Base-by-base conservation (phyloP, 768 basidiomycete genomes). In the Antrodiella citrinella region DNA sequence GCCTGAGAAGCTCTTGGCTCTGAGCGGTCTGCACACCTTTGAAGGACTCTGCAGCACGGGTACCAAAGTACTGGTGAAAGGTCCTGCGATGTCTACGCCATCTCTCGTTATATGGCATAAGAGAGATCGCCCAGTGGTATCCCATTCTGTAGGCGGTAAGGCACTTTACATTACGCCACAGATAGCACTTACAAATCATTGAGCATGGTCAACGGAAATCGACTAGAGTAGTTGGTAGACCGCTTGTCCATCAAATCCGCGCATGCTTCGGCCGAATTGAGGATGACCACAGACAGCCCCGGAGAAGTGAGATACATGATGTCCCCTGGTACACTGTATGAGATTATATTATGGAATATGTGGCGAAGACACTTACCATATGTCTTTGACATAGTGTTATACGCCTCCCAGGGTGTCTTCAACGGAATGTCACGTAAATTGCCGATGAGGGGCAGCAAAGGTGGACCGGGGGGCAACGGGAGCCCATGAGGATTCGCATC, bases 211-310 rank as follows among this genome's bases (percentile, higher is more conserved):
- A 35, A 15, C 7, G 7, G 30, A 15, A 7, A 23, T 54, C 30
- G 26, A 19, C 23, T 26, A 15, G 62, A 63, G 47, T 62, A 65
- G 3, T 53, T 57, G 7, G 51, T 26, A 22, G 55, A 60, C 21
- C 60, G 63, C 47, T 60, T 59, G 20, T 64, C 59, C 22, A 65
- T 50, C 10, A 64, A 50, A 7, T 64, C 63, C 23, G 45, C 42
- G 15, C 53, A 55, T 1, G 55, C 56, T 21, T 58, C 19, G 4
- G 45, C 50, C 9, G 57, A 53, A 44, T 62, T 59, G 5, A 65
- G 38, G 4, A 65, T 43, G 11, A 65, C 38, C 21, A 61, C 47
- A 9, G 60, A 52, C 21, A 53, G 50, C 21, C 62, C 59, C 12
- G 63, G 45, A 15, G 61, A 19, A 3, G 48, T 41, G 26, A 63